These are phyloP conservation scores for Puccinia horiana DNA, from an alignment of 1,284 basidiomycete genomes.

Conservation along the genomic window DNA sequence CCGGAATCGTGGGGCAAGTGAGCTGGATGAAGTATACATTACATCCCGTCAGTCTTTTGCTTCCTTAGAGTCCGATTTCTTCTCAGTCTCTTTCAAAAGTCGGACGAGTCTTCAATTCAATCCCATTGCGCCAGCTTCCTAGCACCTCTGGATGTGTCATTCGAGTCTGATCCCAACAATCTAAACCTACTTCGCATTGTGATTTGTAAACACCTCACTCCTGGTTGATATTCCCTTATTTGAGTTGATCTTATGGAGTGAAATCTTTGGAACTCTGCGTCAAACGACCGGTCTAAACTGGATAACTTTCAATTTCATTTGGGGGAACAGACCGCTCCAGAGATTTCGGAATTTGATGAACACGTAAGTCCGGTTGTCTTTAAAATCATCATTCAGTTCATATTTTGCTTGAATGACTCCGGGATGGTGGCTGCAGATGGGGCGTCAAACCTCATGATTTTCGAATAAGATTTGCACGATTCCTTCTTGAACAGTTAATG, in stretches of 20 bases:
- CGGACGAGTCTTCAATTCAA: conserved; percentile 16
- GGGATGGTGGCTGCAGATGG: conserved; percentile 6
- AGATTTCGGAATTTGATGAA: conserved; percentile 15
- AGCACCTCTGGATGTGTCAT: conserved; percentile 7
- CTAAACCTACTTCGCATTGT: conserved; percentile 10
- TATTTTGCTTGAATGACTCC: conserved; percentile 23
- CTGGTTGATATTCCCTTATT: conserved; percentile 15
- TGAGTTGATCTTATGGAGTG: conserved; percentile 28
- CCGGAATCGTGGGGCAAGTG: neutral
- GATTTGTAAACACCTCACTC: conserved; percentile 10
- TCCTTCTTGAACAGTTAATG: neutral
- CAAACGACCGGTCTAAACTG: conserved; percentile 11
- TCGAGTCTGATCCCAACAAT: neutral
- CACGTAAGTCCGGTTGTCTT: conserved; percentile 12
- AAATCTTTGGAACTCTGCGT: neutral
- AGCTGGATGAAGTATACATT: conserved; percentile 12
- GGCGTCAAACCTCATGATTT: neutral
- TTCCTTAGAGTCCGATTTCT: conserved; percentile 3
- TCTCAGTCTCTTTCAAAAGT: conserved; percentile 16
- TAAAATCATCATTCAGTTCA: neutral
- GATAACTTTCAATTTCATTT: conserved; percentile 31
- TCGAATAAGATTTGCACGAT: conserved; percentile 20
- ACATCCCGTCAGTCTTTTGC: neutral
- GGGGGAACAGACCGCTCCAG: conserved; percentile 8
- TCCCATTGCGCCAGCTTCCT: conserved; percentile 9